Percentiles rank a stretch among this genome's conserved stretches.
Conservation (phyloP, 73 alveolate genomes). For the Blepharisma stoltei region DNA sequence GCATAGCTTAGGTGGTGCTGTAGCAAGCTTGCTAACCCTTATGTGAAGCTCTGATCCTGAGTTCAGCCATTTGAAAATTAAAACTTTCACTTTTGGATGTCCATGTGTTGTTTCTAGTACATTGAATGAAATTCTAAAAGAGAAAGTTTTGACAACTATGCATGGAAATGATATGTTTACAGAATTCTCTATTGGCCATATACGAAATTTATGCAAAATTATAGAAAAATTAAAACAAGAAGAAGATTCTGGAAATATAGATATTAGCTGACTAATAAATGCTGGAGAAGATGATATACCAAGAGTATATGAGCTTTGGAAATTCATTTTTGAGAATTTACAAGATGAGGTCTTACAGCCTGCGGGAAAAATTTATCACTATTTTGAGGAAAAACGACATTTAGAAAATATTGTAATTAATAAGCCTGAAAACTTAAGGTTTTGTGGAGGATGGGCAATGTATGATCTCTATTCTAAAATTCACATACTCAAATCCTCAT, state of each 20-base stretch:
- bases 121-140: not conserved
- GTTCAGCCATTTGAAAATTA: not conserved
- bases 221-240: not conserved
- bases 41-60: not conserved
- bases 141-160: not conserved
- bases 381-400: not conserved
- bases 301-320: not conserved
- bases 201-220: not conserved
- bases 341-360: not conserved
- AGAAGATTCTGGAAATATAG: not conserved
- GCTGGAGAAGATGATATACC: not conserved
- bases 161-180: not conserved
- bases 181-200: not conserved
- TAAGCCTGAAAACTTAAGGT: not conserved
- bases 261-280: not conserved
- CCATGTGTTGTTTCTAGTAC: not conserved
- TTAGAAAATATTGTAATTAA: not conserved
- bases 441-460: not conserved
- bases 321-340: not conserved
- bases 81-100: not conserved
- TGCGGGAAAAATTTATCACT: not conserved
- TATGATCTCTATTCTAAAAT: not conserved
- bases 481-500: not conserved
- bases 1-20: conserved; percentile 19
- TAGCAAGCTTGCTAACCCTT: not conserved